Evolutionary conservation across 2,329 filamentous ascomycete species (phyloP).

Genomic region (Hypoxylon sp.): DNA sequence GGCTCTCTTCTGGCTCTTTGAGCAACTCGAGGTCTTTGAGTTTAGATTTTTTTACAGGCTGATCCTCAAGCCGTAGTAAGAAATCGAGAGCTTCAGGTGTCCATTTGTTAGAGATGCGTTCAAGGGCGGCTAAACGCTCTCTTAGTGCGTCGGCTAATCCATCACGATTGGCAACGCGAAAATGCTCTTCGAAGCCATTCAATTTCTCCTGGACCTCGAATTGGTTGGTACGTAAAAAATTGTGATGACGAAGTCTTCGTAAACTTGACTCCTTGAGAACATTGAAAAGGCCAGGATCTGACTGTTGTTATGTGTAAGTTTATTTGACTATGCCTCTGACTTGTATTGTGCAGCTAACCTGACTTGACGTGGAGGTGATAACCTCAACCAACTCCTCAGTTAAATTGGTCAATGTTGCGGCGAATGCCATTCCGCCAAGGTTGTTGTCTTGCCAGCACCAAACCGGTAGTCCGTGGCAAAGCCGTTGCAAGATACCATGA

Average conservation of each 20-base stretch:
- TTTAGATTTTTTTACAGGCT: constrained; percentile 79
- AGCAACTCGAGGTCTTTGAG: constrained; percentile 74
- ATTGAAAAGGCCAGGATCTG: constrained; percentile 58
- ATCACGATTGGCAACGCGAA: constrained; percentile 84
- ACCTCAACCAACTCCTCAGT: constrained; percentile 79
- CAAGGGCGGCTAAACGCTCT: constrained; percentile 72
- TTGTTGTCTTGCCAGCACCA: neutral
- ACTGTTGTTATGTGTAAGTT: constrained; percentile 46
- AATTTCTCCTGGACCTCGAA: constrained; percentile 78
- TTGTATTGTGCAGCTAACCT: constrained; percentile 62
- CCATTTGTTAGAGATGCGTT: constrained; percentile 70
- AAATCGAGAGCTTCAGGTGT: constrained; percentile 85
- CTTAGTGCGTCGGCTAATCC: constrained; percentile 80
- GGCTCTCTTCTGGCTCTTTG: constrained; percentile 61
- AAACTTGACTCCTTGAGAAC: constrained; percentile 65
- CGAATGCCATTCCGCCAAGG: constrained; percentile 74
- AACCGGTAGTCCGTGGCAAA: neutral
- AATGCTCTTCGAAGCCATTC: constrained; percentile 86
- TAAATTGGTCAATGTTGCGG: constrained; percentile 74
- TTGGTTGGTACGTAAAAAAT: constrained; percentile 78
- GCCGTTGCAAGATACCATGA: neutral
- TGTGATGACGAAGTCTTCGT: constrained; percentile 68
- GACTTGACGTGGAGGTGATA: constrained; percentile 68
- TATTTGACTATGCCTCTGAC: constrained; percentile 6
- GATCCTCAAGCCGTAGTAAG: constrained; percentile 84